Base-by-base conservation (phyloP, 1,139 yeast genomes). In the Pichia sp. region DNA sequence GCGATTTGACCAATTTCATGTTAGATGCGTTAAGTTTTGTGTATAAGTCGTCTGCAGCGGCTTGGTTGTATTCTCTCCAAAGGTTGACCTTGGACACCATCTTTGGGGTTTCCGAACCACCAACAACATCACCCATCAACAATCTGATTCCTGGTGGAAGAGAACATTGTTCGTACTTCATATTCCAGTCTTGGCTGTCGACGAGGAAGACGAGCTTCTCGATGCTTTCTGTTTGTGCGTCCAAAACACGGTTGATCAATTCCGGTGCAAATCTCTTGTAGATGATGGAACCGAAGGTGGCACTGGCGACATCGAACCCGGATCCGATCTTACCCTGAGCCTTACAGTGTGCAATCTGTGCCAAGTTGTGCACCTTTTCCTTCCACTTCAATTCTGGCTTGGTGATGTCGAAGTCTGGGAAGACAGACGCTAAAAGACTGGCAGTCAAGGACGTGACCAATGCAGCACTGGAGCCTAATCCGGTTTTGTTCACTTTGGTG, bases 281-380 rank as follows among this genome's bases (percentile, higher is more conserved):
- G 6, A 82, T 75, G 40, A 91, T 85, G 0, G 96, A 86, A 3
- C 99, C 99, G 66, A 76, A 93, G 0, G 88, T 84, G 0, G 99
- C 99, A 9, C 98, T 84, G 0, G 96, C 98, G 37, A 94, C 95
- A 62, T 93, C 99, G 65, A 93, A 93, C 0, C 99, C 99, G 3
- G 96, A 88, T 0, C 99, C 99, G 24, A 93, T 83, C 65, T 94
- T 94, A 38, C 88, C 87, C 63, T 93, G 99, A 2, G 99, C 98
- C 47, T 79, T 77, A 64, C 97, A 91, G 64, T 93, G 99, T 1
- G 96, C 86, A 12, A 88, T 71, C 62, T 93, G 99, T 0, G 97
- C 80, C 31, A 89, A 68, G 58, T 89, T 91, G 65, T 93, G 98
- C 27, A 93, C 71, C 7, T 61, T 46, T 15, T 24, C 37, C 51